Evolutionary conservation across 2,329 filamentous ascomycete species (phyloP), one percentile per base, ranked within the genome.

Genomic region (Calycina herbarum): DNA sequence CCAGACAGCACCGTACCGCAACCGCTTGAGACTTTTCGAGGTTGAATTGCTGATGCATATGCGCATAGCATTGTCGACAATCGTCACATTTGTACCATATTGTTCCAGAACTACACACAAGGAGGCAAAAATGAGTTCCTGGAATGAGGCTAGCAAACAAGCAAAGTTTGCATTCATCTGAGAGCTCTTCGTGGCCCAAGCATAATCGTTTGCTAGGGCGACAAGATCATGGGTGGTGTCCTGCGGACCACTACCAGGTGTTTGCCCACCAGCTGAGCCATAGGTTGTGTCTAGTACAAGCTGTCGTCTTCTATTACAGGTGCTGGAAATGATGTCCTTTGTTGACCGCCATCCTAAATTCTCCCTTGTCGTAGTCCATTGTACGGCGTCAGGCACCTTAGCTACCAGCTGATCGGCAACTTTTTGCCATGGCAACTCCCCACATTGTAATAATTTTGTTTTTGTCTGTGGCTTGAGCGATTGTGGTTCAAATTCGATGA

Each of bases 41-140:
- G 24, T 31, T 27, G 24, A 58, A 58, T 58, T n/a, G 56, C 56
- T 58, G 31, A 58, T 58, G 56, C 27, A 58, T 58, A 58, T 58
- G 56, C 56, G 27, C 10, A 58, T 58, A 33, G 56, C 56, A n/a
- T 27, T 31, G 56, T 58, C 24, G 24, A 58, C 31, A n/a, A 27
- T 27, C 2, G 20, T n/a, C 8, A 58, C 56, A 29, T 58, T 7
- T 10, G 31, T 58, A n/a, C 56, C 6, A 33, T 58, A 29, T 17
- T 31, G 56, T 31, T 58, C 24, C 17, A 58, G 33, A 58, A 58
- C 56, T 58, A n/a, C 10, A n/a, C 10, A 58, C 24, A 58, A 58
- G 24, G 24, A 58, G 31, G 56, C 31, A n/a, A 58, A 58, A 58
- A 58, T 33, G 31, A 58, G 56, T 58, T 58, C 56, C 56, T 58